Conservation (phyloP, 768 basidiomycete genomes). For the Suillus paluster region DNA sequence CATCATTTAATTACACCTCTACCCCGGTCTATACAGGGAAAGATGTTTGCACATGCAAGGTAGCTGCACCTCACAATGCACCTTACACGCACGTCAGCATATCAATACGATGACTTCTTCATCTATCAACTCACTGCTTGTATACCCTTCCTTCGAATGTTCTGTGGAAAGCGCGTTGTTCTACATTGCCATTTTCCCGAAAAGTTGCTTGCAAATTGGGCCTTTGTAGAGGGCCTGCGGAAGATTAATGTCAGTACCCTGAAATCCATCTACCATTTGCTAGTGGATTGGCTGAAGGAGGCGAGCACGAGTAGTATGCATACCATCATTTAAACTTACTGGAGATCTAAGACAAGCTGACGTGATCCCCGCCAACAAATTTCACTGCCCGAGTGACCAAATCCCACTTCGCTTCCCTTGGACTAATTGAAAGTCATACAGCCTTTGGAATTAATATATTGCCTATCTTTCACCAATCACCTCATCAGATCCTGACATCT, state of each 20-base stretch:
- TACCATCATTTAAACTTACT: slow-evolving; percentile 8
- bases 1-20: no score
- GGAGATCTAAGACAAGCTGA: slow-evolving; percentile 76
- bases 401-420: no score
- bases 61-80: no score
- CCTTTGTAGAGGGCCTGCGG: slow-evolving; percentile 57
- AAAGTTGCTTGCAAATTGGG: no score
- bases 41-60: no score
- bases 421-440: slow-evolving; percentile 90
- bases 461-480: slow-evolving; percentile 61
- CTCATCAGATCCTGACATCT: slow-evolving; percentile 52
- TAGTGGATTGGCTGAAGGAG: slow-evolving; percentile 92
- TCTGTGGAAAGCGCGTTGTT: slow-evolving; percentile 78
- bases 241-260: slow-evolving; percentile 53
- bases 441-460: slow-evolving; percentile 84
- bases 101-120: slow-evolving; percentile 80
- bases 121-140: slow-evolving; percentile 97
- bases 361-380: slow-evolving; percentile 84
- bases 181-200: no score
- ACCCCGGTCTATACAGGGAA: no score
- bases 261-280: slow-evolving; percentile 80
- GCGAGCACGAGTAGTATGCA: slow-evolving; percentile 84
- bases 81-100: slow-evolving; percentile 53
- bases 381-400: slow-evolving; percentile 87
- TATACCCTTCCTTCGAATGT: slow-evolving; percentile 75